Conservation (phyloP, 2,329 filamentous ascomycete species). For the Cladosporium velox region DNA sequence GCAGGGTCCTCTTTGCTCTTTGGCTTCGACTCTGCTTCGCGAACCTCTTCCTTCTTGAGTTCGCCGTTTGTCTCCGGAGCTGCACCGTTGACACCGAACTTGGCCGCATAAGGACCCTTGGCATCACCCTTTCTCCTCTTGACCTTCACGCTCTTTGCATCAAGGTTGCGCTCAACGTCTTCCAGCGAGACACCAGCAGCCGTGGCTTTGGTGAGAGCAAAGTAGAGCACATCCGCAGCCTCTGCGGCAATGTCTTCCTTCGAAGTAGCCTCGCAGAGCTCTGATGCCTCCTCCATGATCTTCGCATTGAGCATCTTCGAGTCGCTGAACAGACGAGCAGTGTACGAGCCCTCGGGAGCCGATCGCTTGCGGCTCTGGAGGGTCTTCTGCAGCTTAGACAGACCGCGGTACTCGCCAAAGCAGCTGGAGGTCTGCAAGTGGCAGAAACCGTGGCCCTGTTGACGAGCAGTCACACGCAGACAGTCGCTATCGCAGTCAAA, state of each 20-base stretch:
- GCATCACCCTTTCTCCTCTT: constrained; percentile 91
- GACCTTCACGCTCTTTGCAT: constrained; percentile 93
- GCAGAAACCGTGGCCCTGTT: constrained; percentile 88
- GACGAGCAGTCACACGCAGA: constrained; percentile 82
- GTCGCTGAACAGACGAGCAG: constrained; percentile 87
- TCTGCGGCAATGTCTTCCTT: constrained; percentile 89
- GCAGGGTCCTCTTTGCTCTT: constrained; percentile 55
- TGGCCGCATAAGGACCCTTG: constrained; percentile 88
- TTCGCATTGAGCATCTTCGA: constrained; percentile 87
- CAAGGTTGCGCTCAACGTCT: constrained; percentile 88
- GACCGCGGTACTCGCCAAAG: constrained; percentile 80
- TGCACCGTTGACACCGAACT: constrained; percentile 62
- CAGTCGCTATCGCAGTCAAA: constrained; percentile 95
- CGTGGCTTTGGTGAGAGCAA: constrained; percentile 87
- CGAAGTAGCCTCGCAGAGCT: constrained; percentile 82
- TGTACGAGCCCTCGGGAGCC: constrained; percentile 89
- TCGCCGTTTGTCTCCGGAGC: constrained; percentile 28
- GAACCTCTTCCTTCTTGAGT: constrained; percentile 43
- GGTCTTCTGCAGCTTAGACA: constrained; percentile 84
- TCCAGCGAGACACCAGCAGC: constrained; percentile 80
- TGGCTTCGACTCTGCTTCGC: constrained; percentile 56
- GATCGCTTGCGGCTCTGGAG: constrained; percentile 77
- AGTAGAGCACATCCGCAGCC: constrained; percentile 93
- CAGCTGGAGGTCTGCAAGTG: constrained; percentile 90
- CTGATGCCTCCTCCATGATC: constrained; percentile 97